Evolutionary conservation across 208 protist species (phyloP).

Genomic region (Trypanosoma mega): DNA sequence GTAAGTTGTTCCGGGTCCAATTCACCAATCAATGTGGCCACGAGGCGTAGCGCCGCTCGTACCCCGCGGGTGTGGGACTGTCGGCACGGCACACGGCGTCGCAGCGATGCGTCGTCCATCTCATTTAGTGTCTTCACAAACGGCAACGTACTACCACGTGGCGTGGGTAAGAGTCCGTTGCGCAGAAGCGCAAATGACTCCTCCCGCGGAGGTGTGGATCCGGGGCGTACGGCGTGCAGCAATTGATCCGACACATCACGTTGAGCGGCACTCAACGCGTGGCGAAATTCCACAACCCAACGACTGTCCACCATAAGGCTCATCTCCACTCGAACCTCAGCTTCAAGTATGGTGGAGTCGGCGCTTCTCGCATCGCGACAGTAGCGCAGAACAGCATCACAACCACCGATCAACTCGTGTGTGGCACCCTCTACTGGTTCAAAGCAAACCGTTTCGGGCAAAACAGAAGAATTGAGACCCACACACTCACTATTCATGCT

Average conservation of each 20-base stretch:
- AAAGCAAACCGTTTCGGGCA: slow-evolving; percentile 22
- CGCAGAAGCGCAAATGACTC: slow-evolving; percentile 17
- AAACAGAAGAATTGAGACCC: no score
- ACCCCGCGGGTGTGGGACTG: slow-evolving; percentile 43
- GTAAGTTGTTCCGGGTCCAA: slow-evolving; percentile 17
- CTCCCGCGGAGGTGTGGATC: slow-evolving; percentile 1
- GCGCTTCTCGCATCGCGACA: slow-evolving; percentile 7
- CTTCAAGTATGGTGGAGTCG: slow-evolving; percentile 18
- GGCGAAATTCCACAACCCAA: slow-evolving; percentile 22
- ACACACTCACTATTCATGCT: slow-evolving; percentile 5
- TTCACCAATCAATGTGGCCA: slow-evolving; percentile 28
- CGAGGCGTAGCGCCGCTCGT: slow-evolving; percentile 50
- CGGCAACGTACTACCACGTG: background rate
- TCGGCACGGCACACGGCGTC: slow-evolving; percentile 56
- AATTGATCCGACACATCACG: slow-evolving; percentile 12
- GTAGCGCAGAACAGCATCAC: slow-evolving; percentile 18
- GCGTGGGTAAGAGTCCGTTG: slow-evolving; percentile 11
- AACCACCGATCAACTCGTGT: slow-evolving; percentile 20
- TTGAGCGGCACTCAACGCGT: slow-evolving; percentile 21
- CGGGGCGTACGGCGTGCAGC: slow-evolving; percentile 5
- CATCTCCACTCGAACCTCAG: slow-evolving; percentile 39
- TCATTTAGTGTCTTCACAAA: slow-evolving; percentile 18
- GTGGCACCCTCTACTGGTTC: slow-evolving; percentile 30
- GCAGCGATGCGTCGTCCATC: slow-evolving; percentile 24
- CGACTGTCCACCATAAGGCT: slow-evolving; percentile 27